Evolutionary conservation across 2,329 filamentous ascomycete genomes (phyloP).

Genomic region (Phaeosphaeriaceae sp.): DNA sequence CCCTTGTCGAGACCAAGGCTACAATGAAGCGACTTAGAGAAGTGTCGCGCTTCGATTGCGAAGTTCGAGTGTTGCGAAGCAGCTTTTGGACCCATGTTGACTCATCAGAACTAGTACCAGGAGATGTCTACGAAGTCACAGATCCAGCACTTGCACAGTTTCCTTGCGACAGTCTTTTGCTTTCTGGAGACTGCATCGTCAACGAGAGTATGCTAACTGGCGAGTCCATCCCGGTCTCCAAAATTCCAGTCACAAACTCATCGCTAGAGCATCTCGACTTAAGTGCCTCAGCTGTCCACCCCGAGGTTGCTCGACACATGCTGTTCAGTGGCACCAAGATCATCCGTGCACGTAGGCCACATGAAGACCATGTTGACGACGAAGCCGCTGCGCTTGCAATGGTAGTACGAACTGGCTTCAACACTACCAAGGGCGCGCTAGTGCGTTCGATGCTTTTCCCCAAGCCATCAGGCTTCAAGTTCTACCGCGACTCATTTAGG

Average conservation of each 20-base stretch:
- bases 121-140: slow-evolving; percentile 95
- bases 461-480: slow-evolving; percentile 97
- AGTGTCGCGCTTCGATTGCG: slow-evolving; percentile 93
- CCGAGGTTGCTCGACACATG: slow-evolving; percentile 85
- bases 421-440: slow-evolving; percentile 94
- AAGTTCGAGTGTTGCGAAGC: slow-evolving; percentile 89
- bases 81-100: slow-evolving; percentile 93
- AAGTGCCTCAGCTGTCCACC: slow-evolving; percentile 79
- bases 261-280: slow-evolving; percentile 78
- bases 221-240: slow-evolving; percentile 96
- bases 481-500: slow-evolving; percentile 95
- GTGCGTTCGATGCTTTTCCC: slow-evolving; percentile 98
- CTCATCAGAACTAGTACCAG: slow-evolving; percentile 88
- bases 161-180: slow-evolving; percentile 87
- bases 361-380: slow-evolving; percentile 82
- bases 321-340: slow-evolving; percentile 96
- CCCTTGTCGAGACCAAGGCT: slow-evolving; percentile 86
- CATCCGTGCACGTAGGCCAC: slow-evolving; percentile 84
- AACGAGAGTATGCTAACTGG: slow-evolving; percentile 99
- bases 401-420: slow-evolving; percentile 93
- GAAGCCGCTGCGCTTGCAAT: slow-evolving; percentile 91
- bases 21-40: slow-evolving; percentile 91
- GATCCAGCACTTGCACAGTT: slow-evolving; percentile 88
- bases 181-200: slow-evolving; percentile 95
- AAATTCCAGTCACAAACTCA: slow-evolving; percentile 81